These are phyloP conservation scores for Verbascum thapsus DNA, from an alignment of 257 asterid species.

Conservation along the genomic window DNA sequence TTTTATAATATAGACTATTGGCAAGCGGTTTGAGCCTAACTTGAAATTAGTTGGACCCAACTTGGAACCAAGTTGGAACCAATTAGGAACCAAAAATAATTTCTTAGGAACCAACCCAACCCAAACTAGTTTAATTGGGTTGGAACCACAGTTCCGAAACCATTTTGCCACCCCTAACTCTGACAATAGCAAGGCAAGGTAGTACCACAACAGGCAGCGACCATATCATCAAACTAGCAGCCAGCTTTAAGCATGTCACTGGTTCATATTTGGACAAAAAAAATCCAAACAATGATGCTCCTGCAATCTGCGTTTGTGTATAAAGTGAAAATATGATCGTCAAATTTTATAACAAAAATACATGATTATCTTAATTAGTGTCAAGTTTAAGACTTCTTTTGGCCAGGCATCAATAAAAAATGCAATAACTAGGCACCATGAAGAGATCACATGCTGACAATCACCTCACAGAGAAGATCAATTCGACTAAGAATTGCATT, in stretches of 20 bases:
- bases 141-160: too few relatives aligned
- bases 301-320: conserved; percentile 65
- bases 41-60: too few relatives aligned
- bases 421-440: conserved; percentile 16
- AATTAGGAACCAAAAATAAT: too few relatives aligned
- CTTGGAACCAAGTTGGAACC: too few relatives aligned
- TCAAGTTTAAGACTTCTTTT: background rate
- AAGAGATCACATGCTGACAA: conserved; percentile 25
- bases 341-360: conserved; percentile 14
- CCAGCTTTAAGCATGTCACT: conserved; percentile 73
- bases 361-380: conserved; percentile 2
- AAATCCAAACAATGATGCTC: conserved; percentile 89
- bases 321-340: conserved; percentile 24
- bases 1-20: too few relatives aligned
- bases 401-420: conserved; percentile 19
- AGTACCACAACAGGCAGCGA: conserved; percentile 81
- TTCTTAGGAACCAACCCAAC: too few relatives aligned
- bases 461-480: conserved; percentile 90
- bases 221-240: conserved; percentile 73
- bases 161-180: too few relatives aligned
- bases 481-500: conserved; percentile 88
- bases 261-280: conserved; percentile 74
- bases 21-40: too few relatives aligned
- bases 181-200: conserved; percentile 22
- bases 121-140: too few relatives aligned